Conservation (phyloP, 805 yeast species). For the Priceomyces castillae region DNA sequence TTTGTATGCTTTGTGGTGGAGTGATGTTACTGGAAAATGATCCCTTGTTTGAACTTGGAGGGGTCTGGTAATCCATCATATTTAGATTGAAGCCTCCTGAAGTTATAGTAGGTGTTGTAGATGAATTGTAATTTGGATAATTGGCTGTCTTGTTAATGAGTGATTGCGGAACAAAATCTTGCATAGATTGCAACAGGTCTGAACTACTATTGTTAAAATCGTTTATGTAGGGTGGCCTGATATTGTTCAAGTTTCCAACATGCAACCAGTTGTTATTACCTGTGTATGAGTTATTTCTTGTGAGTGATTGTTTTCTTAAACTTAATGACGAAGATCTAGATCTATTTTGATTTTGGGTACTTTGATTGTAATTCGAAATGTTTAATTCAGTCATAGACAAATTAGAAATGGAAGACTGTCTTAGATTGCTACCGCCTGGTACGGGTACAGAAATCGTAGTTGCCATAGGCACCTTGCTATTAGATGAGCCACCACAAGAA, state of each 20-base stretch:
- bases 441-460: slow-evolving; percentile 20
- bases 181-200: slow-evolving; percentile 44
- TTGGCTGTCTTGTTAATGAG: slow-evolving; percentile 32
- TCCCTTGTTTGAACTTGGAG: slow-evolving; percentile 34
- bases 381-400: slow-evolving; percentile 40
- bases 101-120: slow-evolving; percentile 6
- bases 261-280: slow-evolving; percentile 41
- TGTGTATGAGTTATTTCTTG: slow-evolving; percentile 38
- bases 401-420: slow-evolving; percentile 40
- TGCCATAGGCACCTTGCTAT: slow-evolving; percentile 23
- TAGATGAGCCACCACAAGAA: slow-evolving; percentile 15
- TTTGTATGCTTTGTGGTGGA: slow-evolving; percentile 11
- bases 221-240: slow-evolving; percentile 21
- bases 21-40: slow-evolving; percentile 20
- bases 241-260: slow-evolving; percentile 39
- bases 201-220: slow-evolving; percentile 29
- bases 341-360: slow-evolving; percentile 17
- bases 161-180: slow-evolving; percentile 43
- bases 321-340: slow-evolving; percentile 37
- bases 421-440: slow-evolving; percentile 13
- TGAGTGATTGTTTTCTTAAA: slow-evolving; percentile 42
- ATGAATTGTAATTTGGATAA: slow-evolving; percentile 4
- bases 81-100: slow-evolving; percentile 29
- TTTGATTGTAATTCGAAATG: slow-evolving; percentile 28
- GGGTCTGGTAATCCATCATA: slow-evolving; percentile 43